phyloP scores from a whole-genome alignment of 345 rosid genomes.

The Turritis glabra region DNA sequence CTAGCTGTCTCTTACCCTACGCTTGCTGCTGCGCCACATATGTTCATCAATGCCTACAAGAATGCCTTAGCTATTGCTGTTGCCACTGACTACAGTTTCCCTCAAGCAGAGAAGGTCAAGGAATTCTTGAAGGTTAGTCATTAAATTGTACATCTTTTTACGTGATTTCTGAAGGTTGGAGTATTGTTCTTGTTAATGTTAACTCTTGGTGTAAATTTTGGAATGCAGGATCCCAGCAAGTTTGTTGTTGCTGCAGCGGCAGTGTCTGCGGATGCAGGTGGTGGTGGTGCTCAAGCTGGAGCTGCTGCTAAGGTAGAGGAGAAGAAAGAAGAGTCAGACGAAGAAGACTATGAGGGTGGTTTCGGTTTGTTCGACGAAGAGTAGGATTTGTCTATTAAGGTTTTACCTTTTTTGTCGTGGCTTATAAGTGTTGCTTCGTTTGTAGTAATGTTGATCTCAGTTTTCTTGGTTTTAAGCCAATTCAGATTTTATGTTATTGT shows the following conservation, averaged over 20 bases:
- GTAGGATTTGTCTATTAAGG: not conserved
- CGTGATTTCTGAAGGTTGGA: not conserved
- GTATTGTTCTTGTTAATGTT: not conserved
- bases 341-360: constrained; percentile 60
- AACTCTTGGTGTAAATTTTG: not conserved
- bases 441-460: not conserved
- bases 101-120: constrained; percentile 83
- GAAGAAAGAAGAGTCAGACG: constrained; percentile 83
- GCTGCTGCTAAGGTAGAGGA: constrained; percentile 53
- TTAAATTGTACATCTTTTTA: not conserved
- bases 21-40: constrained; percentile 80
- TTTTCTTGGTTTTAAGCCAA: not conserved
- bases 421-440: not conserved
- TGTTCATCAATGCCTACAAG: constrained; percentile 90
- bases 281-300: constrained; percentile 45
- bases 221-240: constrained; percentile 74
- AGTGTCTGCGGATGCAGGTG: constrained; percentile 37
- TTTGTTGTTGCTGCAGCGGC: constrained; percentile 57
- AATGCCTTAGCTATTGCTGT: constrained; percentile 70
- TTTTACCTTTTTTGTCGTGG: not conserved
- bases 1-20: constrained; percentile 81
- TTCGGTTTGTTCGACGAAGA: constrained; percentile 69
- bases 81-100: constrained; percentile 69
- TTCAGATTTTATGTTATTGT: not conserved
- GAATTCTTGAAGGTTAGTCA: constrained; percentile 68